Base-by-base conservation (phyloP, 257 asterid species). In the Salvia hispanica region DNA sequence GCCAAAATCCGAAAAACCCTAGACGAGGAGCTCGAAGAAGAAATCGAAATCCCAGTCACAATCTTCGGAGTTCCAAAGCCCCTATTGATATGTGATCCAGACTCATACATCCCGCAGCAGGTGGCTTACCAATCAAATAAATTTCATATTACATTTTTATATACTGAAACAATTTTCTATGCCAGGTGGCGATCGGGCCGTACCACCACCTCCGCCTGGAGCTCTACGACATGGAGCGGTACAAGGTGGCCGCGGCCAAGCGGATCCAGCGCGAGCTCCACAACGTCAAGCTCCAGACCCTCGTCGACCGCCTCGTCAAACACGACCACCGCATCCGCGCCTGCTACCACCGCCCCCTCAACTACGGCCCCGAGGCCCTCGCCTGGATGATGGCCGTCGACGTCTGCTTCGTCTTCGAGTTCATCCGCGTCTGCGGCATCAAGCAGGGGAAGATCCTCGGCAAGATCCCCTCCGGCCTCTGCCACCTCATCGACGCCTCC, bases 331-430 rank as follows among this genome's bases (percentile, higher is more conserved):
- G 79, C 3, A 78, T 83, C 45, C 84, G 95, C 11, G 82, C 84
- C 40, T 64, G 69, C 52, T 88, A 85, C 5, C 87, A 85, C 69
- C 73, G 74, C 72, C 84, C 82, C 9, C 21, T 88, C 18, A 45
- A 33, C 46, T 55, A 63, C 15, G 74, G 77, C 4, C 14, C 62
- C 1, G 90, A 88, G 50, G 83, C 95, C 2, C 56, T 88, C 8
- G 83, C 87, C 0, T 88, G 92, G 92, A 81, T 88, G 78, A 74
- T 83, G 90, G 90, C 83, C 7, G 71, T 88, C 18, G 92, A 88
- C 15, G 77, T 79, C 0, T 82, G 80, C 16, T 88, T 88, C 76
- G 54, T 88, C 61, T 73, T 81, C 12, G 92, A 88, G 64, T 83
- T 85, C 44, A 83, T 85, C 11, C 82, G 74, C 37, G 64, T 80